Conservation (phyloP, 163 green algal genomes). For the Scenedesmus sp. region DNA sequence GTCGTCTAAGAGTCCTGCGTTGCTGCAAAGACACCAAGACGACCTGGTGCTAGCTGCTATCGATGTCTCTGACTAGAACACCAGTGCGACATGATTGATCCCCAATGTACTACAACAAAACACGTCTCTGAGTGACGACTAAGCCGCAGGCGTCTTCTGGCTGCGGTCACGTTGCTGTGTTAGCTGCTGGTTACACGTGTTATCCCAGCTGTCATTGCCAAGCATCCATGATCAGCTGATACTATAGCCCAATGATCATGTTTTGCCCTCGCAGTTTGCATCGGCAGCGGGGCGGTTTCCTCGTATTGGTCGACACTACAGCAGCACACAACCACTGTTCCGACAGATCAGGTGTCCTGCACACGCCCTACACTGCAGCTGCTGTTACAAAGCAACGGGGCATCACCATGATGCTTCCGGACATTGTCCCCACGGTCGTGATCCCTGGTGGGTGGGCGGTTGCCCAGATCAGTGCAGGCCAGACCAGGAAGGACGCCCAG, state of each 20-base stretch:
- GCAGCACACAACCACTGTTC: neutral
- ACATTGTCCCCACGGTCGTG: constrained; percentile 35
- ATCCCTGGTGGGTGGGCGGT: constrained; percentile 27
- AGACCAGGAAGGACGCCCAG: neutral
- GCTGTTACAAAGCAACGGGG: neutral
- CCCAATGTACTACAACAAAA: neutral
- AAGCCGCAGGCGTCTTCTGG: neutral
- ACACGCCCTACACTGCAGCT: neutral
- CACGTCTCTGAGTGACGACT: neutral
- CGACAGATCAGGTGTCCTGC: constrained; percentile 2
- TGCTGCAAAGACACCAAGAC: neutral
- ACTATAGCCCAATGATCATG: neutral
- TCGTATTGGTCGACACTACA: neutral
- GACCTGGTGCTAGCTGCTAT: too few relatives aligned
- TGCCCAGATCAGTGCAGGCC: neutral
- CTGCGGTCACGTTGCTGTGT: neutral
- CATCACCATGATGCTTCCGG: constrained; percentile 9
- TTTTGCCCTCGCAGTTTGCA: neutral
- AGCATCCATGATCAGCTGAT: neutral
- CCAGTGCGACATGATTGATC: neutral
- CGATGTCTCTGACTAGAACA: too few relatives aligned
- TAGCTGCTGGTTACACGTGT: neutral
- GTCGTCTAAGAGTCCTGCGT: too few relatives aligned
- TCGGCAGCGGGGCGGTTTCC: neutral
- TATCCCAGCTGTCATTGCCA: constrained; percentile 1